These are phyloP conservation scores for Rhamnella rubrinervis DNA, from an alignment of 331 rosid species.

Conservation along the genomic window DNA sequence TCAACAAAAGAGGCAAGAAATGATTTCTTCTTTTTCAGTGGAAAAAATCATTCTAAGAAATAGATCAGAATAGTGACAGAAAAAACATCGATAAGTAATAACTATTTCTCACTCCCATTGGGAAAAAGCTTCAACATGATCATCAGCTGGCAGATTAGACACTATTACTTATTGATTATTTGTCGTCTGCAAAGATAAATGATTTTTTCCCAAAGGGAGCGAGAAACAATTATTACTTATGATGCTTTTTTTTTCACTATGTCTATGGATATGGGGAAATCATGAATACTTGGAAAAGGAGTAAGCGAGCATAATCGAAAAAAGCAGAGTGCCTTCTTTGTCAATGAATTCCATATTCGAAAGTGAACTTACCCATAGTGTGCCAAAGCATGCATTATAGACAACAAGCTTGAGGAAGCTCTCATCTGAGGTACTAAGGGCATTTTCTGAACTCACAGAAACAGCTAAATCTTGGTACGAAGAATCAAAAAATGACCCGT, in stretches of 20 bases:
- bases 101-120: no score
- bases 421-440: conserved; percentile 63
- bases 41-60: neutral
- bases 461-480: conserved; percentile 55
- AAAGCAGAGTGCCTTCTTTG: neutral
- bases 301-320: no score
- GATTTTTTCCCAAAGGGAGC: no score
- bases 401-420: conserved; percentile 53
- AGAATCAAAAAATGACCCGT: conserved; percentile 55
- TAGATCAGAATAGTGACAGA: neutral
- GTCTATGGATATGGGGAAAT: no score
- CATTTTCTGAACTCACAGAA: conserved; percentile 46
- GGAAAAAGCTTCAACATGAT: no score
- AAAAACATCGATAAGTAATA: no score
- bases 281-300: no score
- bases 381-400: conserved; percentile 58
- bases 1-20: neutral
- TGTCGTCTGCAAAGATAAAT: no score
- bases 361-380: conserved; percentile 64
- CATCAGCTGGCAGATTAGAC: no score
- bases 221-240: no score
- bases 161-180: no score
- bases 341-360: neutral
- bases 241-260: no score
- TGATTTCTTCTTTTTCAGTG: neutral